Evolutionary conservation across 2,329 filamentous ascomycete genomes (phyloP).

Genomic region (Aspergillus novofumigatus): DNA sequence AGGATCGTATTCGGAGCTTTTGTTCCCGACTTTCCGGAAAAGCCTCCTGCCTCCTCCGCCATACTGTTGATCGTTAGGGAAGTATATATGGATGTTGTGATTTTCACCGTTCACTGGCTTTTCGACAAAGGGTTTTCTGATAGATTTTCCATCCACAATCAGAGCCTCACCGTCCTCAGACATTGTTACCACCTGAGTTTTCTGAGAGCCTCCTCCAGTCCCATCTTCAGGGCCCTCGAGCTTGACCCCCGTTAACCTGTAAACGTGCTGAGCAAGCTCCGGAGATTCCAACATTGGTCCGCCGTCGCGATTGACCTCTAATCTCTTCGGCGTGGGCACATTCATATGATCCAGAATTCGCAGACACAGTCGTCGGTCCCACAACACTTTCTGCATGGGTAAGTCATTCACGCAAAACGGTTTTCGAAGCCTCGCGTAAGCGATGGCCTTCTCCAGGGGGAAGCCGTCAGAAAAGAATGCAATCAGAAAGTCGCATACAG

Average conservation of each 20-base stretch:
- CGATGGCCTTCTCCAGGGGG: constrained; percentile 92
- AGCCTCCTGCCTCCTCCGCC: constrained; percentile 87
- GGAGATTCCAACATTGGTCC: constrained; percentile 74
- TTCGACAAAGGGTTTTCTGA: constrained; percentile 94
- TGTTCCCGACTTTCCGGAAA: constrained; percentile 97
- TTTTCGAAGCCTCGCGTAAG: constrained; percentile 86
- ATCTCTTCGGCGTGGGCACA: constrained; percentile 79
- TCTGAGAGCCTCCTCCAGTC: constrained; percentile 53
- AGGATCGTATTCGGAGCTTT: constrained; percentile 90
- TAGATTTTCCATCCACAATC: constrained; percentile 73
- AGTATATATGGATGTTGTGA: constrained; percentile 98
- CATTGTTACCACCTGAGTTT: constrained; percentile 69
- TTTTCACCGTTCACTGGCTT: constrained; percentile 98
- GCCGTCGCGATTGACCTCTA: constrained; percentile 91
- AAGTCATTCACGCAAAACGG: constrained; percentile 98
- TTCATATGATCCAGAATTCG: constrained; percentile 82
- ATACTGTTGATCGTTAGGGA: constrained; percentile 66
- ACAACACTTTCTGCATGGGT: constrained; percentile 93
- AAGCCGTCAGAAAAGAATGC: constrained; percentile 99
- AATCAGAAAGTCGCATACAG: constrained; percentile 91
- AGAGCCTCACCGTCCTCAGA: constrained; percentile 87
- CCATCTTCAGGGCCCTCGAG: constrained; percentile 68
- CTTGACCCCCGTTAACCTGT: constrained; percentile 71
- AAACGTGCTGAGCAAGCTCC: constrained; percentile 75
- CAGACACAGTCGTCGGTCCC: constrained; percentile 89